phyloP scores from a whole-genome alignment of 805 yeast species.

The Barnettozyma pratensis region DNA sequence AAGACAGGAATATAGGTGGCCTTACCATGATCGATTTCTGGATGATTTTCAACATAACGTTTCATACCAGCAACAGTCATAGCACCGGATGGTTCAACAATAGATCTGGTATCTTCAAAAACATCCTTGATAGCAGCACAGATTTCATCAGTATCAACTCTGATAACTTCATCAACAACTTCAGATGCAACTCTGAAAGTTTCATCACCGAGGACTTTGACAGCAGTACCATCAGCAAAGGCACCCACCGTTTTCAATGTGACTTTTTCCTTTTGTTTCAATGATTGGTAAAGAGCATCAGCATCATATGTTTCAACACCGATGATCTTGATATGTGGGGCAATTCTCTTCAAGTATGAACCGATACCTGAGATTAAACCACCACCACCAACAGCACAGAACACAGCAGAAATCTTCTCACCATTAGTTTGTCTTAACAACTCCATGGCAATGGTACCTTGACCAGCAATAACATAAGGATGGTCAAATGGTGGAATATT shows the following conservation, averaged over 20 bases:
- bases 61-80: slow-evolving; percentile 93
- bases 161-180: slow-evolving; percentile 82
- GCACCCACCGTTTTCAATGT: slow-evolving; percentile 75
- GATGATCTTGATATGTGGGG: slow-evolving; percentile 94
- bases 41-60: slow-evolving; percentile 64
- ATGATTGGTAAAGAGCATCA: slow-evolving; percentile 78
- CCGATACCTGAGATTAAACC: slow-evolving; percentile 91
- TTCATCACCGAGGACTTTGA: slow-evolving; percentile 82
- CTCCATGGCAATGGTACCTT: slow-evolving; percentile 96
- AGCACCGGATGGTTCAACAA: slow-evolving; percentile 97
- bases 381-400: slow-evolving; percentile 96
- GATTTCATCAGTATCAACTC: slow-evolving; percentile 87
- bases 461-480: slow-evolving; percentile 98
- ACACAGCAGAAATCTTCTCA: slow-evolving; percentile 76
- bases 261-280: slow-evolving; percentile 49
- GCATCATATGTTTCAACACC: slow-evolving; percentile 98
- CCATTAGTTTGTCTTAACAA: slow-evolving; percentile 79
- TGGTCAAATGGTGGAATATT: slow-evolving; percentile 98
- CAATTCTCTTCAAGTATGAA: slow-evolving; percentile 85
- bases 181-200: slow-evolving; percentile 76
- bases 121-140: slow-evolving; percentile 97
- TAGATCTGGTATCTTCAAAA: slow-evolving; percentile 90
- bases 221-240: slow-evolving; percentile 99
- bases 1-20: slow-evolving; percentile 78
- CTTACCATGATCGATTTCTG: slow-evolving; percentile 63